phyloP scores from a whole-genome alignment of 2,329 filamentous ascomycete species.

The Lachnellula cervina region DNA sequence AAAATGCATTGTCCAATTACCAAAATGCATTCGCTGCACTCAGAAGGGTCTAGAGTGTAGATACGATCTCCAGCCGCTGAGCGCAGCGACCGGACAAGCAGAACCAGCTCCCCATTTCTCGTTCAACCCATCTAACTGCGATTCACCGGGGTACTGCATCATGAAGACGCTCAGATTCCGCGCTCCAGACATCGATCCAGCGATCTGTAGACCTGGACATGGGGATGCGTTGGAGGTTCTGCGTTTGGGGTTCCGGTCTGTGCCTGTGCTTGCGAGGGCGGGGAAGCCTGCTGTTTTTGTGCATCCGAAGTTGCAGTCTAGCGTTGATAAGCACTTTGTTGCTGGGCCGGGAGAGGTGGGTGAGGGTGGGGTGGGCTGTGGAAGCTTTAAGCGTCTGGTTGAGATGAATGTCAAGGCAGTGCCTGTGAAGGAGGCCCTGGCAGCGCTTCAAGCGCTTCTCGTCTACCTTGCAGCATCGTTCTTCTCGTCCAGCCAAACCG shows the following conservation, averaged over 20 bases:
- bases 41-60: constrained; percentile 6
- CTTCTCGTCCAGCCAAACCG: constrained; percentile 1
- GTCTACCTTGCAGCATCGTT: constrained; percentile 4
- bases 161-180: constrained; percentile 3
- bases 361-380: not conserved
- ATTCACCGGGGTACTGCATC: constrained; percentile 2
- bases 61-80: constrained; percentile 7
- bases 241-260: constrained; percentile 3
- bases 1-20: constrained; percentile 7
- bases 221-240: constrained; percentile 1
- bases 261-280: constrained; percentile 1
- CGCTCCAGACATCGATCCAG: constrained; percentile 2
- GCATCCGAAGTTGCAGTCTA: constrained; percentile 5
- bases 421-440: constrained; percentile 4
- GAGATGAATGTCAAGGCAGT: constrained; percentile 4
- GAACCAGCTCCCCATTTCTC: not conserved
- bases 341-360: not conserved
- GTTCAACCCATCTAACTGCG: not conserved
- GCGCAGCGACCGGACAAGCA: not conserved
- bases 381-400: constrained; percentile 2
- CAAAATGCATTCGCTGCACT: constrained; percentile 5
- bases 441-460: constrained; percentile 8
- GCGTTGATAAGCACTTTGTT: constrained; percentile 2
- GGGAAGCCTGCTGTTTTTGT: constrained; percentile 5
- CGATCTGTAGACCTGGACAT: constrained; percentile 3